These are phyloP conservation scores for Axilococcus clingmanii DNA, from an alignment of 139 green algal species.

Conservation along the genomic window DNA sequence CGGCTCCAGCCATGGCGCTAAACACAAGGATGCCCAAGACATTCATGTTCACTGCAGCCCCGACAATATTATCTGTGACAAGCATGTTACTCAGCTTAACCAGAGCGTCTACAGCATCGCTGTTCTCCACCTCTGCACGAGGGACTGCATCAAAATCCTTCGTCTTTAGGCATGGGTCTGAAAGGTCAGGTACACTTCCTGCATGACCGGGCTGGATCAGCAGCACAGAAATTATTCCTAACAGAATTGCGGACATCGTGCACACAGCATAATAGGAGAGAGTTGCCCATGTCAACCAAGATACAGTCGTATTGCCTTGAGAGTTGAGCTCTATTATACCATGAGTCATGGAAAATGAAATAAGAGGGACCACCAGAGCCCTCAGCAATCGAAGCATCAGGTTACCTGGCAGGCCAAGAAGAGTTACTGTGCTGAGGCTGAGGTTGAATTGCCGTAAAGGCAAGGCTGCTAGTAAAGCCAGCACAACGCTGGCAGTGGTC, in stretches of 20 bases:
- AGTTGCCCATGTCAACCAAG: constrained; percentile 17
- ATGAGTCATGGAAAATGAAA: constrained; percentile 33
- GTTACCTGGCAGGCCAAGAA: constrained; percentile 36
- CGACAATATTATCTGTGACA: constrained; percentile 34
- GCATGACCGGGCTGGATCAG: constrained; percentile 26
- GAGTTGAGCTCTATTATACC: constrained; percentile 30
- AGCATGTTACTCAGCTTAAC: constrained; percentile 23
- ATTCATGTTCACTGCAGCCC: constrained; percentile 39
- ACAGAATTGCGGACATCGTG: constrained; percentile 26
- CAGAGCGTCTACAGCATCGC: constrained; percentile 19
- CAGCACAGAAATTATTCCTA: constrained; percentile 36
- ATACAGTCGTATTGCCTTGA: constrained; percentile 3
- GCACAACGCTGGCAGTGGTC: constrained; percentile 14
- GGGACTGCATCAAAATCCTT: not conserved
- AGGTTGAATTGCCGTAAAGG: constrained; percentile 8
- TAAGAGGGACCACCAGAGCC: constrained; percentile 41
- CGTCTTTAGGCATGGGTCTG: not conserved
- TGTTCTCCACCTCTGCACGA: not conserved
- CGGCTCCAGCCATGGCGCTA: constrained; percentile 24
- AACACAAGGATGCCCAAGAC: constrained; percentile 47
- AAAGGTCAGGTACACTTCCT: constrained; percentile 10
- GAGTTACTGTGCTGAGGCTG: not conserved
- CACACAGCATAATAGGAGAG: constrained; percentile 23
- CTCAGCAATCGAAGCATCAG: constrained; percentile 43
- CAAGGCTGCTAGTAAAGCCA: constrained; percentile 15